Evolutionary conservation across 2,329 filamentous ascomycete species (phyloP), one percentile per base, ranked within the genome.

Genomic region (Penicillium oxalicum): DNA sequence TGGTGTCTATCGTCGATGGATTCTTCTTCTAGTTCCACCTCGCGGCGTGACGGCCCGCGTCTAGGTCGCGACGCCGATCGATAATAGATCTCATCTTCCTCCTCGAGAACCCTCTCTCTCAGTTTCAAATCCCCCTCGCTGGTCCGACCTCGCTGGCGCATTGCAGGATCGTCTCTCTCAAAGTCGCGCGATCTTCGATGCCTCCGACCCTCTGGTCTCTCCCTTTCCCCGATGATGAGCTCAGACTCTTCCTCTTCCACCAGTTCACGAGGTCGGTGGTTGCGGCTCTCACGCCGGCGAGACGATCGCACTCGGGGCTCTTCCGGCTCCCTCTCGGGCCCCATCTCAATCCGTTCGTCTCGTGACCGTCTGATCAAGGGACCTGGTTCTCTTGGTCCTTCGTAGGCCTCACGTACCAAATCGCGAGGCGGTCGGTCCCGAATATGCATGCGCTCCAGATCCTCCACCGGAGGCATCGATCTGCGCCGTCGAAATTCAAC

Each of bases 381-480:
- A 3, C 61, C 67, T 18, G 62, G 64, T 18, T 56, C 57, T 18
- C 62, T 55, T 27, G 59, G 63, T 7, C 59, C 60, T 8, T 59
- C 57, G 52, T 64, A 64, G 44, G 63, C 61, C 44, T 70, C 65
- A 47, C 59, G 60, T 27, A 69, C 49, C 40, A 70, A 65, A 25
- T 70, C 68, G 18, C 66, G 64, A 8, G 56, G 58, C 8, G 60
- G 54, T 5, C 58, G 59, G 12, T 72, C 71, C 35, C 71, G 68
- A 9, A 72, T 61, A 18, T 72, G 70, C 44, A 70, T 58, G 12
- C 67, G 64, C 34, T 69, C 66, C n/a, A 67, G 61, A 28, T 65
- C 64, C 59, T 61, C 79, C 65, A 64, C 76, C 47, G 54, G 71
- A 58, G 58, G 77, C 64, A 54, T 75, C 62, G 61, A 59, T 34